Percentiles rank a stretch among this genome's conserved stretches.
Conservation (phyloP, 1,139 yeast genomes). For the Taphrina betulina region DNA sequence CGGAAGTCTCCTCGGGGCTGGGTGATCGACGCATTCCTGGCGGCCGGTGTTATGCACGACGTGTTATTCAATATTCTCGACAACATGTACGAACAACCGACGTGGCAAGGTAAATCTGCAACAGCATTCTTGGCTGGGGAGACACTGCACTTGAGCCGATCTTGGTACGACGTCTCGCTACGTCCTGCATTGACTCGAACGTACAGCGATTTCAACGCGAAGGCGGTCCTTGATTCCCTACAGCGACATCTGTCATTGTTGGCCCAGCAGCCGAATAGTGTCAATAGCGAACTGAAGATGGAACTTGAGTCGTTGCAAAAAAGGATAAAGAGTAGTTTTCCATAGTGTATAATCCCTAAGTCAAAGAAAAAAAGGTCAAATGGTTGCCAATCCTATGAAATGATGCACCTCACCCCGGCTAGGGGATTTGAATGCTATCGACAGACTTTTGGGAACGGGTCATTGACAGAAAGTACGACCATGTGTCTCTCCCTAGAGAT, state of each 20-base stretch:
- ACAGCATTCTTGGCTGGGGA: slow-evolving; percentile 30
- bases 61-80: slow-evolving; percentile 66
- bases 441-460: slow-evolving; percentile 60
- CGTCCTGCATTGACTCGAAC: slow-evolving; percentile 8
- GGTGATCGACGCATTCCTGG: slow-evolving; percentile 66
- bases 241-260: not conserved
- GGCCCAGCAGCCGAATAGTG: not conserved
- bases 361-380: too few species aligned
- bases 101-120: slow-evolving; percentile 35
- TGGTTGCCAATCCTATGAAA: too few species aligned
- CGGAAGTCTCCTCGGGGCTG: slow-evolving; percentile 54
- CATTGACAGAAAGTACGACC: slow-evolving; percentile 70
- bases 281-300: slow-evolving; percentile 3
- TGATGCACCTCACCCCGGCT: too few species aligned
- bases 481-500: slow-evolving; percentile 72
- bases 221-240: slow-evolving; percentile 3
- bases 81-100: slow-evolving; percentile 54
- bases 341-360: too few species aligned
- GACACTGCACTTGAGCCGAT: slow-evolving; percentile 1
- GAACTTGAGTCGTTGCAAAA: slow-evolving; percentile 9
- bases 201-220: slow-evolving; percentile 5
- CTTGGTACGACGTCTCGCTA: slow-evolving; percentile 17
- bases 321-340: slow-evolving; percentile 10
- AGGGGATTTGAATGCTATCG: too few species aligned
- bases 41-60: slow-evolving; percentile 72